Conservation (phyloP, 352 stramenopile species). For the Aphanomyces invadans region DNA sequence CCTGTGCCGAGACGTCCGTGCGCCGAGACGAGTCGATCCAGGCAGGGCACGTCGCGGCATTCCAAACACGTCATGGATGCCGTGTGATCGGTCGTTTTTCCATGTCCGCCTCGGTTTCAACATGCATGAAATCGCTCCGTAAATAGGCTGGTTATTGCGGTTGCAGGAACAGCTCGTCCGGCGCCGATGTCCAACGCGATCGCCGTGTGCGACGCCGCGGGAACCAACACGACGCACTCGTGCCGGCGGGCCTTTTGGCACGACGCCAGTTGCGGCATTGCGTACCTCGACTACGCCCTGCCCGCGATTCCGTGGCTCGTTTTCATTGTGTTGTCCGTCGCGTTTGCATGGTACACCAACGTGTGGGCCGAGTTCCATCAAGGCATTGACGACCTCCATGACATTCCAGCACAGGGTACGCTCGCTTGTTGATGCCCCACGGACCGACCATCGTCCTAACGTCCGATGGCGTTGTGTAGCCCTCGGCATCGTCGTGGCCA, state of each 20-base stretch:
- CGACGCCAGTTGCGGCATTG: not conserved
- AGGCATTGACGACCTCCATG: constrained; percentile 12
- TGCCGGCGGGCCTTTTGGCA: not conserved
- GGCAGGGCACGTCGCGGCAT: too few species aligned
- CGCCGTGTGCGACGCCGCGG: not conserved
- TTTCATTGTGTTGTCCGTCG: not conserved
- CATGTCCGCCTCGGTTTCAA: too few species aligned
- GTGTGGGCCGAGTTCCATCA: constrained; percentile 1
- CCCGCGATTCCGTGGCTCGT: constrained; percentile 1
- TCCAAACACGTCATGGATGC: too few species aligned
- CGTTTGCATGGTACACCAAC: not conserved
- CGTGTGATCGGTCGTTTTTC: too few species aligned
- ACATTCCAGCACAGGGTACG: constrained; percentile 23
- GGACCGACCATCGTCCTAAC: too few species aligned
- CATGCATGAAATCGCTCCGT: too few species aligned
- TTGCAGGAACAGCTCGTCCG: not conserved
- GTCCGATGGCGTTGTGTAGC: constrained; percentile 14
- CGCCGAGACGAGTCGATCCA: too few species aligned
- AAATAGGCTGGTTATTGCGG: not conserved
- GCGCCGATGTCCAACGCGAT: not conserved
- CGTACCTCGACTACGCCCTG: not conserved
- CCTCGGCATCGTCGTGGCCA: constrained; percentile 15
- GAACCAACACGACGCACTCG: not conserved
- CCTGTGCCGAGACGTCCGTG: too few species aligned
- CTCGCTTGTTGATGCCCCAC: not conserved